Conservation (phyloP, 2,329 filamentous ascomycete genomes). For the Cordyceps cicadae region DNA sequence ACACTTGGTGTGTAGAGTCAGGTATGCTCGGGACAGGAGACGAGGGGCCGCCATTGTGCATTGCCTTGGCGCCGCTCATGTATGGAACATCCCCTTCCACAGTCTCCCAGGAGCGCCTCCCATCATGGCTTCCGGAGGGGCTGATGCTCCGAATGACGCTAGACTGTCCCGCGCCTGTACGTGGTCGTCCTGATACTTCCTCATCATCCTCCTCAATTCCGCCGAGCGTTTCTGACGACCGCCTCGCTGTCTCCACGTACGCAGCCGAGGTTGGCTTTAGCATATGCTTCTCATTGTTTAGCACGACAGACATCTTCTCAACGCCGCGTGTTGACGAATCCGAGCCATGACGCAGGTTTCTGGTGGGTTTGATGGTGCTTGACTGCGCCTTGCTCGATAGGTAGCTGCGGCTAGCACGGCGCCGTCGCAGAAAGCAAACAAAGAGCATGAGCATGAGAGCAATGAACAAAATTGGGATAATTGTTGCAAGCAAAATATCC, state of each 20-base stretch:
- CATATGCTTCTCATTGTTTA: slow-evolving; percentile 13
- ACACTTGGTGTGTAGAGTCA: slow-evolving; percentile 24
- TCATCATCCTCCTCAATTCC: slow-evolving; percentile 13
- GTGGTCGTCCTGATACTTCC: slow-evolving; percentile 6
- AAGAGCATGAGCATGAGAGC: slow-evolving; percentile 26
- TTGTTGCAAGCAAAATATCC: slow-evolving; percentile 34
- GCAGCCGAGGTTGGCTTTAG: slow-evolving; percentile 16
- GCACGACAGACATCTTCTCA: slow-evolving; percentile 14
- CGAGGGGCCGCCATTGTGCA: slow-evolving; percentile 14
- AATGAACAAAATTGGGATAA: slow-evolving; percentile 34
- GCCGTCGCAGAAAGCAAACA: slow-evolving; percentile 26
- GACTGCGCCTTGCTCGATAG: slow-evolving; percentile 22
- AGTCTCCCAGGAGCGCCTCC: slow-evolving; percentile 11
- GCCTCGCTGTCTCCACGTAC: slow-evolving; percentile 19
- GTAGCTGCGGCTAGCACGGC: slow-evolving; percentile 21
- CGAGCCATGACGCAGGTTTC: slow-evolving; percentile 22
- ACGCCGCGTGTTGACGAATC: slow-evolving; percentile 18
- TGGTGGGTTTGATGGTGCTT: slow-evolving; percentile 27
- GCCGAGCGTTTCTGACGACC: slow-evolving; percentile 22
- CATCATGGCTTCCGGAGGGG: neutral
- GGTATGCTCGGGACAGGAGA: slow-evolving; percentile 21
- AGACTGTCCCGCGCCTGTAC: neutral
- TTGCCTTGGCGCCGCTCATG: slow-evolving; percentile 20
- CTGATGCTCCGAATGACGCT: slow-evolving; percentile 2
- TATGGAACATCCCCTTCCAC: slow-evolving; percentile 15